phyloP scores from a whole-genome alignment of 768 basidiomycete genomes.

The Kwoniella bestiolae region DNA sequence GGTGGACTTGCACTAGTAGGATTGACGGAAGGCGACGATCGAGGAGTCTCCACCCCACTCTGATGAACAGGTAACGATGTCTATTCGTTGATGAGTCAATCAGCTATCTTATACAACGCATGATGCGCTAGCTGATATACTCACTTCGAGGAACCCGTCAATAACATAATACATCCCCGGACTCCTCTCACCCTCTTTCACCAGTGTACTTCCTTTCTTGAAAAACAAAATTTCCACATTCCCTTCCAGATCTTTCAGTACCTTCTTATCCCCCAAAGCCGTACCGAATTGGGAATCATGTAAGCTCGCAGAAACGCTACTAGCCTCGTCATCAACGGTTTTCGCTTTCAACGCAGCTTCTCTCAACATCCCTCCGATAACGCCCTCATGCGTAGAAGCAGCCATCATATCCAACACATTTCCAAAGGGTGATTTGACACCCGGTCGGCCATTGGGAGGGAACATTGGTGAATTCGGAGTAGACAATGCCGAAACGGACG shows the following conservation, averaged over 20 bases:
- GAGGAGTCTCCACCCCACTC: slow-evolving; percentile 28
- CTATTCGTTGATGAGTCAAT: neutral
- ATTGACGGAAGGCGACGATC: slow-evolving; percentile 11
- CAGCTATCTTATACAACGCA: neutral
- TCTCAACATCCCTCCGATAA: slow-evolving; percentile 51
- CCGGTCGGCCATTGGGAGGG: slow-evolving; percentile 33
- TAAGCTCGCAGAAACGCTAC: slow-evolving; percentile 45
- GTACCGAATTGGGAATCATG: slow-evolving; percentile 39
- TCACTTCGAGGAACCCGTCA: slow-evolving; percentile 91
- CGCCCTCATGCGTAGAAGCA: slow-evolving; percentile 41
- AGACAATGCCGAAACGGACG: slow-evolving; percentile 50
- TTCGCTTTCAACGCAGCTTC: slow-evolving; percentile 42
- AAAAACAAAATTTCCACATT: slow-evolving; percentile 96
- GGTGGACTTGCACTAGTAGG: slow-evolving; percentile 15
- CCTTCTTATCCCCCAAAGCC: slow-evolving; percentile 59
- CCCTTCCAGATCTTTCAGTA: slow-evolving; percentile 83
- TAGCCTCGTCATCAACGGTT: slow-evolving; percentile 33
- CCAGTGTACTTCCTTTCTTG: slow-evolving; percentile 80
- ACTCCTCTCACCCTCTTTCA: slow-evolving; percentile 85
- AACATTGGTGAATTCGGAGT: slow-evolving; percentile 57
- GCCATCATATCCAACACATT: slow-evolving; percentile 57
- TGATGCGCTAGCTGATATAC: slow-evolving; percentile 13
- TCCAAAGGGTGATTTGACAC: slow-evolving; percentile 42
- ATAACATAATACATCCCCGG: slow-evolving; percentile 95
- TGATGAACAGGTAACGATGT: slow-evolving; percentile 29